A percentile compares a stretch with the other conserved stretches of the same genome.
Evolutionary conservation across 73 alveolate species (phyloP).

Genomic region (Paraurostyla sp.): DNA sequence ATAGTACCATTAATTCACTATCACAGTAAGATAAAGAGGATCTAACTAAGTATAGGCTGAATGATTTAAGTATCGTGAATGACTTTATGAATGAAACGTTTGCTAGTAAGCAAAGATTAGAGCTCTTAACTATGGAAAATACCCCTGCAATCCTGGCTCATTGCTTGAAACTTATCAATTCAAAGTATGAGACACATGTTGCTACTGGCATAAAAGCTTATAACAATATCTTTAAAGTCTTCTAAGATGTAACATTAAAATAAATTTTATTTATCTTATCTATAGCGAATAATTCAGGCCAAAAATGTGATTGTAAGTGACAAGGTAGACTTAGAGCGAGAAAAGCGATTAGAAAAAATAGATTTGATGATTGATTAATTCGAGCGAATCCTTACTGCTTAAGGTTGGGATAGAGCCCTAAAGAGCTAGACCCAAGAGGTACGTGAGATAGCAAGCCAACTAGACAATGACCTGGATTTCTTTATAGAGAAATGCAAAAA

Average conservation of each 20-base stretch:
- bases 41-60: conserved; percentile 14
- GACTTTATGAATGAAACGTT: conserved; percentile 39
- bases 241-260: conserved; percentile 37
- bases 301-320: conserved; percentile 25
- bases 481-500: conserved; percentile 52
- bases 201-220: conserved; percentile 19
- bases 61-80: conserved; percentile 39
- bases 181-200: conserved; percentile 44
- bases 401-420: conserved; percentile 56
- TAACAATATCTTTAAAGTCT: conserved; percentile 34
- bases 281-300: conserved; percentile 51
- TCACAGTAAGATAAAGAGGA: conserved; percentile 5
- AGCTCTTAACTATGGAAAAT: conserved; percentile 27
- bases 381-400: conserved; percentile 33
- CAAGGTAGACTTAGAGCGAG: conserved; percentile 58
- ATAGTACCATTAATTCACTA: conserved; percentile 30
- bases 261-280: not conserved
- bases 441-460: conserved; percentile 28
- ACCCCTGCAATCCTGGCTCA: conserved; percentile 58
- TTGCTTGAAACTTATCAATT: conserved; percentile 27
- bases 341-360: conserved; percentile 38
- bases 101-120: not conserved
- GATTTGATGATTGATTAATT: conserved; percentile 53
- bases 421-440: conserved; percentile 41
- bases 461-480: conserved; percentile 51